Conservation (phyloP, 1,284 basidiomycete genomes). For the Rhodotorula sp. region DNA sequence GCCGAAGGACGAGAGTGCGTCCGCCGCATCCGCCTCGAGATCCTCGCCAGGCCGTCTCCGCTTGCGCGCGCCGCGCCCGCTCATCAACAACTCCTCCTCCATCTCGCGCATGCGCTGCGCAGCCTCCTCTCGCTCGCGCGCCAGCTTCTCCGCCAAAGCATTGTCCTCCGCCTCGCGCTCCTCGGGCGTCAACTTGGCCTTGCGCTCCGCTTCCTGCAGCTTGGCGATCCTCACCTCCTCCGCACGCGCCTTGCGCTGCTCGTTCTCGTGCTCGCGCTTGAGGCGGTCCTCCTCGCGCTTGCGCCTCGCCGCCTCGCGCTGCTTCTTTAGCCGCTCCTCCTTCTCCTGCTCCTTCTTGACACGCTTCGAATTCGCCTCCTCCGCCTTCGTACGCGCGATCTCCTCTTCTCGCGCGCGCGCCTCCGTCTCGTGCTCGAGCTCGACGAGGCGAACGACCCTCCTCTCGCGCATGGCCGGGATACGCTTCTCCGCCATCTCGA, state of each 20-base stretch:
- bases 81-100: constrained; percentile 26
- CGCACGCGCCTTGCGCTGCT: constrained; percentile 19
- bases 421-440: constrained; percentile 11
- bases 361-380: background rate
- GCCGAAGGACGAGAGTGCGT: constrained; percentile 5
- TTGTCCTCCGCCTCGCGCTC: constrained; percentile 35
- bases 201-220: constrained; percentile 31
- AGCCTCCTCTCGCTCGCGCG: constrained; percentile 20
- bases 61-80: constrained; percentile 30
- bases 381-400: background rate
- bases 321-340: constrained; percentile 36
- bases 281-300: background rate
- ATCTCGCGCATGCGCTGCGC: constrained; percentile 4
- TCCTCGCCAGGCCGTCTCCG: constrained; percentile 14
- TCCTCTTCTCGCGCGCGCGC: background rate
- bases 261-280: constrained; percentile 36
- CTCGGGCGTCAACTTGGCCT: constrained; percentile 32
- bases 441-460: constrained; percentile 9
- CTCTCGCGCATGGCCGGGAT: constrained; percentile 32
- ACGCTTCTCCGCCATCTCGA: constrained; percentile 23
- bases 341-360: constrained; percentile 2
- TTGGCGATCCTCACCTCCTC: constrained; percentile 35
- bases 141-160: constrained; percentile 12
- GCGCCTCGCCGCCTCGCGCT: constrained; percentile 34
- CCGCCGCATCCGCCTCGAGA: constrained; percentile 19